Base-by-base conservation (phyloP, 495 filamentous ascomycete species). In the Trichoderma virens region DNA sequence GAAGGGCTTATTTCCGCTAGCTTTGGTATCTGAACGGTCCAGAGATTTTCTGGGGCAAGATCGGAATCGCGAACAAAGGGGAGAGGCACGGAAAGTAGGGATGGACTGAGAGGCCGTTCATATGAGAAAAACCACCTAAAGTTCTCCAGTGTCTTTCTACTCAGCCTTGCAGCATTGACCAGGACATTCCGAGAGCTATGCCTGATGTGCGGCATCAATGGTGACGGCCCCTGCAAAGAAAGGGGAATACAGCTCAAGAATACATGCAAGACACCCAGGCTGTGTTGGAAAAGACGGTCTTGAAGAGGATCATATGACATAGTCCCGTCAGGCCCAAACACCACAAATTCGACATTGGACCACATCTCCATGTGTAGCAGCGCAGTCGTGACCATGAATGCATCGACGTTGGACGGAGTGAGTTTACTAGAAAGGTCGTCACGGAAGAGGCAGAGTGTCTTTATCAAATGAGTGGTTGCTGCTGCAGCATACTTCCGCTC, bases 321-420 rank as follows among this genome's bases (percentile, higher is more conserved):
- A 4, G 13, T 30, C 7, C 51, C 60, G n/a, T 62, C 43, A 54
- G 30, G 41, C 20, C 8, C 23, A 23, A 60, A 30, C 32, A 62
- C 9, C 28, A 31, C 35, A 47, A 61, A 67, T 9, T 67, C 66
- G 18, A 34, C 20, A 61, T 65, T 67, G 3, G 41, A 65, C 66
- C 66, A 67, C 25, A 65, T 67, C 30, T 65, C 66, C 41, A 65
- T 62, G 23, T 62, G 60, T 20, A 67, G 20, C 38, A 67, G 54
- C 1, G 54, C 18, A 1, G 66, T 41, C 4, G 38, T 41, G 9
- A 18, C 18, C 38, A 41, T 13, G 38, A 41, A 14, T 41, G 38
- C 38, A 41, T 41, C 38, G 5, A 41, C 11, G 38, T 41, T 41
- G 11, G 38, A 41, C 11, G 38, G 38, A 2, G 38, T 41, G 9